phyloP scores from a whole-genome alignment of 208 protist species.

The Acanthamoeba royreba region DNA sequence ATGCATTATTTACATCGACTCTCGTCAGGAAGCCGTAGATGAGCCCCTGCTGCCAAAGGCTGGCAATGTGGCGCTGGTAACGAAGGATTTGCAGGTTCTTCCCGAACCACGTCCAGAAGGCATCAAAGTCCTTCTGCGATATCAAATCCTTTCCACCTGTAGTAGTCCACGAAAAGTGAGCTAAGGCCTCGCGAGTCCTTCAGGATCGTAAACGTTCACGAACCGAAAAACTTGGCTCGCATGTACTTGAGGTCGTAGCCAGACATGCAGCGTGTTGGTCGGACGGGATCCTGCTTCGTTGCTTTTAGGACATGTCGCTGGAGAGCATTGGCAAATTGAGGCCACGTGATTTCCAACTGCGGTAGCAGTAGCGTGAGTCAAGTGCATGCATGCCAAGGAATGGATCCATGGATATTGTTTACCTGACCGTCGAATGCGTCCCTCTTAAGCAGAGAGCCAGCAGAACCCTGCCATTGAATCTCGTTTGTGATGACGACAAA shows the following conservation, averaged over 20 bases:
- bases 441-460: conserved; percentile 34
- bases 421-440: conserved; percentile 43
- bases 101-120: conserved; percentile 45
- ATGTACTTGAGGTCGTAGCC: conserved; percentile 53
- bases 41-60: conserved; percentile 41
- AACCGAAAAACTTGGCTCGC: neutral
- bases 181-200: too few relatives aligned
- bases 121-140: conserved; percentile 41
- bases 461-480: conserved; percentile 50
- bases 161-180: too few relatives aligned
- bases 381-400: neutral
- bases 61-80: conserved; percentile 46
- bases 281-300: conserved; percentile 25
- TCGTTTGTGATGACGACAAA: conserved; percentile 52
- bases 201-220: too few relatives aligned
- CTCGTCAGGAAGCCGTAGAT: conserved; percentile 48
- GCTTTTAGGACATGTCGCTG: conserved; percentile 16
- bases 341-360: conserved; percentile 26
- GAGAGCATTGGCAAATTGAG: conserved; percentile 21
- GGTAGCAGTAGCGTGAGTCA: neutral
- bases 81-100: conserved; percentile 47
- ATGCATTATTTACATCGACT: conserved; percentile 24
- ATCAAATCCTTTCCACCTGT: conserved; percentile 19
- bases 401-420: neutral
- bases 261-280: neutral